These are phyloP conservation scores for Eucalyptus pumila DNA, from an alignment of 345 rosid species.

Conservation along the genomic window DNA sequence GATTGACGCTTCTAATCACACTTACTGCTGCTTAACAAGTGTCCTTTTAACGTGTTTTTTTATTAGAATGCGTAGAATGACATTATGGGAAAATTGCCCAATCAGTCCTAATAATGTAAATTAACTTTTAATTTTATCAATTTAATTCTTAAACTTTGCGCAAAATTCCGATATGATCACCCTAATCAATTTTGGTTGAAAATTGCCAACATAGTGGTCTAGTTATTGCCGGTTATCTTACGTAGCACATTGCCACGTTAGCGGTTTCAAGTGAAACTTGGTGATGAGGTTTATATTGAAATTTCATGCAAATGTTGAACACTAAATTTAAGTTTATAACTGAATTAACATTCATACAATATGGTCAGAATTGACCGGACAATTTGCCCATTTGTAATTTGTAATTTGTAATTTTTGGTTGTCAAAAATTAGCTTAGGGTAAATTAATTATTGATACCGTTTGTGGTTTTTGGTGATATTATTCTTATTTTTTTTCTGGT, in stretches of 20 bases:
- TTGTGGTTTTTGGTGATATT: no score
- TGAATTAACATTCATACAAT: no score
- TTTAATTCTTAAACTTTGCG: no score
- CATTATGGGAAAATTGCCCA: neutral
- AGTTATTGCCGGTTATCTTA: fast-evolving
- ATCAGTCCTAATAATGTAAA: neutral
- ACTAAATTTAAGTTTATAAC: neutral
- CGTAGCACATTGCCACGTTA: fast-evolving
- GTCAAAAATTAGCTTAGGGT: no score
- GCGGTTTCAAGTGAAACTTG: neutral
- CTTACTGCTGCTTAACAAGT: neutral
- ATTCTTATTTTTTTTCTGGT: no score
- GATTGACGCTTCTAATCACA: neutral
- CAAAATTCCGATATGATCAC: neutral
- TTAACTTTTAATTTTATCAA: no score
- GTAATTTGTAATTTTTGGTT: neutral
- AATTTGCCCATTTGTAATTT: neutral
- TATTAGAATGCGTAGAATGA: neutral
- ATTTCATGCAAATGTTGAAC: neutral
- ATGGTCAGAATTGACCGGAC: fast-evolving
- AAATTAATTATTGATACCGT: fast-evolving
- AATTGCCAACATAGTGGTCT: no score
- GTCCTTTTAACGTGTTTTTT: neutral
- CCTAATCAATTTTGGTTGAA: no score
- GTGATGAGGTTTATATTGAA: fast-evolving